Base-by-base conservation (phyloP, 2,329 filamentous ascomycete species). In the Aureobasidium musti region DNA sequence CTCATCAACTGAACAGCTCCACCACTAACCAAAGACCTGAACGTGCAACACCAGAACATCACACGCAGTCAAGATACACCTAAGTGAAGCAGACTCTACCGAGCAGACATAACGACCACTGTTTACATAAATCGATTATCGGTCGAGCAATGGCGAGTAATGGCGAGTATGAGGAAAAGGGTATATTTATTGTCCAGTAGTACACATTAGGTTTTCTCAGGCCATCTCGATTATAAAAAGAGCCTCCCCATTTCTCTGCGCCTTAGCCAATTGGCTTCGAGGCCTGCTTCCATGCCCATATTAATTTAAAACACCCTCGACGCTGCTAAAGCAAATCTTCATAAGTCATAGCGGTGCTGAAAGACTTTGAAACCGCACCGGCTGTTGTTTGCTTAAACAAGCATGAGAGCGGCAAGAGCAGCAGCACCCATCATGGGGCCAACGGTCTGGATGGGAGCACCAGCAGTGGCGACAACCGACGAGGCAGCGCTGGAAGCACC, bases 401-500 rank as follows among this genome's bases (percentile, higher is more conserved):
- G 70, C 45, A 73, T 73, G 64, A 79, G 82, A 3, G 82, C 83
- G 19, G 81, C 82, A 3, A 78, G 64, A 43, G 72, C 74, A 63
- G 72, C 75, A 60, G 74, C 74, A 67, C 73, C 75, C 64, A 76
- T 68, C 66, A 78, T 67, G 52, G 76, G 74, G 10, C 72, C 75
- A 39, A 74, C 75, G 21, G 74, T 78, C 68, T 72, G 67, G 35
- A 77, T 68, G 37, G 75, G 71, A 35, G 70, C 73, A 54, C 67
- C 70, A 45, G 59, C 66, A 19, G 68, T 67, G 53, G 69, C 47
- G 21, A 39, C 63, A 41, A 67, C 68, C 41, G 69, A 66, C 45
- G 67, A 67, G 45, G 50, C 59, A 26, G 45, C 66, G 45, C 54
- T 63, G 54, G 60, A 60, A 17, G 67, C 64, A 26, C 28, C 65